Evolutionary conservation across 495 filamentous ascomycete genomes (phyloP).

Genomic region (Trichoderma gamsii): DNA sequence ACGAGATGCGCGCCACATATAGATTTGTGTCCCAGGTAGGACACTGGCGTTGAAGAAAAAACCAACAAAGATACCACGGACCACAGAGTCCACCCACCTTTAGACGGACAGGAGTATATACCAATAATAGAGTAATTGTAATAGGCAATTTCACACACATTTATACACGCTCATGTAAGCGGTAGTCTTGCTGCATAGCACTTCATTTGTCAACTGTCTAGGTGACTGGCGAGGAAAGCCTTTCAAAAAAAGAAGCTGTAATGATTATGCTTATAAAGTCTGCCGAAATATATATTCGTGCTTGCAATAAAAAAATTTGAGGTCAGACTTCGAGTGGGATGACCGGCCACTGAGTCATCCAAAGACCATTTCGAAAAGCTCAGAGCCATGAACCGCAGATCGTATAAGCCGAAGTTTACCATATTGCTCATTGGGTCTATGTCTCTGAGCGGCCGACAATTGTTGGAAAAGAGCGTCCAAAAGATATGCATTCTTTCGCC

Average conservation of each 20-base stretch:
- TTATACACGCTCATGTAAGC: constrained; percentile 5
- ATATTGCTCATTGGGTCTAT: too few species aligned
- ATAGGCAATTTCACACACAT: not conserved
- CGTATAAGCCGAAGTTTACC: too few species aligned
- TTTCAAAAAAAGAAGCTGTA: too few species aligned
- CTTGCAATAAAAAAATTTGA: not conserved
- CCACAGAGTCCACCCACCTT: not conserved
- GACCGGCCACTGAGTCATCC: not conserved
- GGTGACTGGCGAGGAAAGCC: not conserved
- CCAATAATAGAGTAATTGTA: constrained; percentile 9
- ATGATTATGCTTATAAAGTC: not conserved
- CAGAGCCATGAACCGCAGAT: too few species aligned
- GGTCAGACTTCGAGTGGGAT: not conserved
- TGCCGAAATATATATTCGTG: not conserved
- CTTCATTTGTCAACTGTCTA: not conserved
- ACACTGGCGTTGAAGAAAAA: constrained; percentile 8
- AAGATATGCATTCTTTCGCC: too few species aligned
- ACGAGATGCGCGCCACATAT: constrained; percentile 8
- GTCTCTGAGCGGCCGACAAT: too few species aligned
- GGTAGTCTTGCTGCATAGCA: not conserved
- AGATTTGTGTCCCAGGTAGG: constrained; percentile 6
- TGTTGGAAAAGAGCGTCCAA: too few species aligned
- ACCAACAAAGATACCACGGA: constrained; percentile 12
- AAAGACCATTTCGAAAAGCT: not conserved
- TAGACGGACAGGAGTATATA: not conserved